Base-by-base conservation (phyloP, 2,329 filamentous ascomycete genomes). In the Fusarium sp. region DNA sequence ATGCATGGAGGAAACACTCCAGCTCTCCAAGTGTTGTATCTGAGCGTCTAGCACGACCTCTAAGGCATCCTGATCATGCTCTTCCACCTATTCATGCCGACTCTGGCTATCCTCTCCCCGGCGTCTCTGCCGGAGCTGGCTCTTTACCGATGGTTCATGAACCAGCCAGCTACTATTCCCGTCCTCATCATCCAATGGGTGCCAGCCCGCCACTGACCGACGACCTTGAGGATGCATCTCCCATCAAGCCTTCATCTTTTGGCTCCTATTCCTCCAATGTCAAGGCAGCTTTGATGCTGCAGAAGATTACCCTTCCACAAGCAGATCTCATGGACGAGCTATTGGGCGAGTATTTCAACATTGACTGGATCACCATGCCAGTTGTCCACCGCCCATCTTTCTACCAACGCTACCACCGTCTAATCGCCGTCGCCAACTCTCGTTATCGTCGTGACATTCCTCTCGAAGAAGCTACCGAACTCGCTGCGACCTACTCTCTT, bases 221-320 rank as follows among this genome's bases (percentile, higher is more conserved):
- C 42, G 73, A 75, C 45, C 69, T 75, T 9, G 73, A 75, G 53
- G 73, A 75, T 31, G 54, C 54, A 8, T 46, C 64, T 3, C 58
- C 61, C 1, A 46, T 60, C 61, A 71, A 70, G 57, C 53, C 67
- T n/a, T 72, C 73, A 0, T 73, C 72, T 3, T 75, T 75, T 19
- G 73, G 73, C 10, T 75, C 73, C 9, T 75, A 75, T 44, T 75
- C 73, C n/a, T 75, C 73, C 34, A 71, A 75, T n/a, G 46, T 61
- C 49, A 71, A 67, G 51, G 73, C 73, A 7, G 73, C 73, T 14
- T 36, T 73, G 17, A 75, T 75, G 73, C 70, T 75, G 7, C 68
- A 74, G 44, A 75, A 75, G 57, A 75, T 75, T 14, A 56, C 65
- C 6, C 65, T 75, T 13, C 73, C 73, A 8, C 66, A 70, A 3